These are phyloP conservation scores for Cicer chorassanicum DNA, from an alignment of 306 rosid species.

Conservation along the genomic window DNA sequence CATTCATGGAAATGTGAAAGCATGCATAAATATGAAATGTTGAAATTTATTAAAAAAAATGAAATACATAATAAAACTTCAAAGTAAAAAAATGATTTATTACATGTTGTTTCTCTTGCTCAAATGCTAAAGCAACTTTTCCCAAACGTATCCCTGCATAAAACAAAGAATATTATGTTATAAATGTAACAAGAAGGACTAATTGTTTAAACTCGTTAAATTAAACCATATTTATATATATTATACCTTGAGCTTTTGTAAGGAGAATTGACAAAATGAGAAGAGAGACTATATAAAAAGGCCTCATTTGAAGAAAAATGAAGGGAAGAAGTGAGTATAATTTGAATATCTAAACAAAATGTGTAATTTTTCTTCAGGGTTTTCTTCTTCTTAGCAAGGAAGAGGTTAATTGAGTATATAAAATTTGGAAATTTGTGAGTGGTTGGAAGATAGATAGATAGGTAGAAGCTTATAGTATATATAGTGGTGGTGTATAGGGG, in stretches of 20 bases:
- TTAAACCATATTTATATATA: conserved; percentile 5
- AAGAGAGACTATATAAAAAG: conserved; percentile 57
- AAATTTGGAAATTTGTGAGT: conserved; percentile 39
- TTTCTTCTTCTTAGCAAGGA: conserved; percentile 28
- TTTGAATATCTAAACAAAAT: conserved; percentile 28
- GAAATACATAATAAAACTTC: conserved; percentile 9
- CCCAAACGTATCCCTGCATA: conserved; percentile 73
- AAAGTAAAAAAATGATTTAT: conserved; percentile 33
- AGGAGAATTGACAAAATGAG: conserved; percentile 62
- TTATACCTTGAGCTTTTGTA: conserved; percentile 65
- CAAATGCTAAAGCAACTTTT: conserved; percentile 49
- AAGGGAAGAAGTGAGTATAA: conserved; percentile 25
- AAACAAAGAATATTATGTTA: neutral
- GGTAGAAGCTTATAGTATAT: conserved; percentile 43
- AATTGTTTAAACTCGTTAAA: neutral
- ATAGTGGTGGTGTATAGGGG: conserved; percentile 45
- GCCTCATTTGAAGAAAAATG: conserved; percentile 56
- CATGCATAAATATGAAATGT: too few species aligned
- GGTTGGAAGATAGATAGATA: conserved; percentile 44
- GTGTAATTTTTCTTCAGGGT: conserved; percentile 33
- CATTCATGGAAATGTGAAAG: neutral
- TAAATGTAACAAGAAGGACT: conserved; percentile 19
- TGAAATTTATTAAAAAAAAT: too few species aligned
- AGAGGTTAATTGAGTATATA: conserved; percentile 30
- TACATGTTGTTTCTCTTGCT: conserved; percentile 54